Percentiles rank a stretch among this genome's conserved stretches.
Evolutionary conservation across 108 stramenopile genomes (phyloP).

Genomic region (Ochromonas danica): DNA sequence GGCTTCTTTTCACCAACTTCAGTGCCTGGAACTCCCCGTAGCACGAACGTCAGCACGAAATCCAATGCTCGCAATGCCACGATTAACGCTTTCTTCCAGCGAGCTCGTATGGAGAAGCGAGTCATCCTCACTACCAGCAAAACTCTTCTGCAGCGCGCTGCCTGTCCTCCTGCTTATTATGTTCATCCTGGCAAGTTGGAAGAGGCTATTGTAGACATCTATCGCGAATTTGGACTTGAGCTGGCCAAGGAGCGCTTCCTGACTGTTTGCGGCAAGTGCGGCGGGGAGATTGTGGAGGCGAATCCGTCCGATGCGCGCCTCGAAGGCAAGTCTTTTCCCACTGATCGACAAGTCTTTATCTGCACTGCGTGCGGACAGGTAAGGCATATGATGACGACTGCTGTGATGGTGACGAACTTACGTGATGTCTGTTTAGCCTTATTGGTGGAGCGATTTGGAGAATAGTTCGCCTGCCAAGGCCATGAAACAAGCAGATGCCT

Average conservation of each 20-base stretch:
- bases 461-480: constrained; percentile 23
- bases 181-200: neutral
- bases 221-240: constrained; percentile 7
- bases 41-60: too few species aligned
- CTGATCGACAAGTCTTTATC: neutral
- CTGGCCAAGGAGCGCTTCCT: neutral
- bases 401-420: too few species aligned
- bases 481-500: neutral
- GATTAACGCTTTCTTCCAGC: neutral
- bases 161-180: neutral
- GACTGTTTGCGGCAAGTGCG: constrained; percentile 20
- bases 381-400: too few species aligned
- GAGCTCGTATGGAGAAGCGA: neutral
- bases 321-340: neutral
- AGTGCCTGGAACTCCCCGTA: neutral
- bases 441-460: constrained; percentile 10
- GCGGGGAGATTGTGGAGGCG: neutral
- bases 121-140: neutral
- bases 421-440: neutral
- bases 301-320: neutral
- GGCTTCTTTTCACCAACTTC: too few species aligned
- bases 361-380: neutral
- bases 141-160: neutral
- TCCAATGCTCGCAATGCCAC: neutral
- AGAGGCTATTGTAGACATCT: neutral